Conservation (phyloP, 495 filamentous ascomycete species). For the Xylaria grammica region DNA sequence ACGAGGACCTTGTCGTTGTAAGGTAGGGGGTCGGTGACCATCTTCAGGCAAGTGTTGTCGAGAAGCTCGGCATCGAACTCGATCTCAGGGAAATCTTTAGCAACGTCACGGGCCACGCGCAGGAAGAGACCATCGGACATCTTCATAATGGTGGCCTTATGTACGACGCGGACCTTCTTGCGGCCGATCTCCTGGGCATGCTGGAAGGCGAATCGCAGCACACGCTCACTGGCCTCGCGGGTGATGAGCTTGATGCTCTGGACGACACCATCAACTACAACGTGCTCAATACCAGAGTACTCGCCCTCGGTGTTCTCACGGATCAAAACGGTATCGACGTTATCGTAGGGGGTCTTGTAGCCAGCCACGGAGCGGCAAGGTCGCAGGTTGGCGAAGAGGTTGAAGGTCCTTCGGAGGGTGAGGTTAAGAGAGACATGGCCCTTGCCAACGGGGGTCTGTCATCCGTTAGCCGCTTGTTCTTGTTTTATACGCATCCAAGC, state of each 20-base stretch:
- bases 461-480: constrained; percentile 24
- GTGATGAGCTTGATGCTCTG: constrained; percentile 99
- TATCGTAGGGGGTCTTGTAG: constrained; percentile 98
- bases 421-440: constrained; percentile 99
- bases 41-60: constrained; percentile 98
- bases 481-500: not conserved
- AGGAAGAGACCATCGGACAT: constrained; percentile 99
- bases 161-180: constrained; percentile 94
- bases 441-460: constrained; percentile 93
- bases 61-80: constrained; percentile 96
- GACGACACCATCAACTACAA: constrained; percentile 96
- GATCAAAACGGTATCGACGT: constrained; percentile 96
- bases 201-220: constrained; percentile 96
- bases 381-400: constrained; percentile 98
- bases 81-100: constrained; percentile 92
- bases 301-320: constrained; percentile 99
- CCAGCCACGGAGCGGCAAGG: constrained; percentile 95
- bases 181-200: constrained; percentile 89
- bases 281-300: constrained; percentile 99
- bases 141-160: constrained; percentile 99
- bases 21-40: constrained; percentile 88
- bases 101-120: constrained; percentile 76
- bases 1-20: constrained; percentile 99
- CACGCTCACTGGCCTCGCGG: constrained; percentile 87
- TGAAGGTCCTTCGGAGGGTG: constrained; percentile 97